Base-by-base conservation (phyloP, 306 rosid genomes). In the Vigna hirtella region DNA sequence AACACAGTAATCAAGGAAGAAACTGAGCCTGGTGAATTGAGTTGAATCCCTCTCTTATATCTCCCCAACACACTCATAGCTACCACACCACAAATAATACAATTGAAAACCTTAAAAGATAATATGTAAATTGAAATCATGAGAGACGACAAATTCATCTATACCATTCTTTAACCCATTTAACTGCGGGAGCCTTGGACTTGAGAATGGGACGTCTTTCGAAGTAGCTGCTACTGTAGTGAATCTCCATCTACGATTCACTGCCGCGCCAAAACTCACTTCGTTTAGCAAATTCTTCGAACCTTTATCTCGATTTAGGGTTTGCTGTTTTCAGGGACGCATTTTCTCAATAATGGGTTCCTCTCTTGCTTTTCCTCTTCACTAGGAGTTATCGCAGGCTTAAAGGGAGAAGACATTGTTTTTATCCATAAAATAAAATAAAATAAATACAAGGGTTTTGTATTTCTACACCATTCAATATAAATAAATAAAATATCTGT, bases 161-260 rank as follows among this genome's bases (percentile, higher is more conserved):
- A 40, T 85, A 93, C 98, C 98, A 93, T 84, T 91, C 90, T 83
- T 71, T 89, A 47, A 89, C 84, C 98, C 98, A 93, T 87, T 89
- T 91, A 70, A 85, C 93, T 1, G 94, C 93, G 47, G 97, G 93
- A 77, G 89, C 22, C 79, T 84, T 93, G 77, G 98, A 91, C 81
- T 51, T 87, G 78, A 91, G 28, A 56, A 91, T 77, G 68, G 93
- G 87, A 40, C 94, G 94, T 72, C 98, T 64, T 30, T 91, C 97
- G 86, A 82, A 91, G 18, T 82, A 76, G 57, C 65, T 82, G 82
- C 88, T 89, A 76, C 79, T 83, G 88, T 71, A 93, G 79, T 91
- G 98, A 69, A 83, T 86, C 82, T 93, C 98, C 98, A 93, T 93
- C 68, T 62, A 4, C 58, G 26, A 7, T 52, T 2, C 18, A 7